Evolutionary conservation across 2,329 filamentous ascomycete genomes (phyloP), one percentile per base, ranked within the genome.

Genomic region (Colletotrichum plurivorum): DNA sequence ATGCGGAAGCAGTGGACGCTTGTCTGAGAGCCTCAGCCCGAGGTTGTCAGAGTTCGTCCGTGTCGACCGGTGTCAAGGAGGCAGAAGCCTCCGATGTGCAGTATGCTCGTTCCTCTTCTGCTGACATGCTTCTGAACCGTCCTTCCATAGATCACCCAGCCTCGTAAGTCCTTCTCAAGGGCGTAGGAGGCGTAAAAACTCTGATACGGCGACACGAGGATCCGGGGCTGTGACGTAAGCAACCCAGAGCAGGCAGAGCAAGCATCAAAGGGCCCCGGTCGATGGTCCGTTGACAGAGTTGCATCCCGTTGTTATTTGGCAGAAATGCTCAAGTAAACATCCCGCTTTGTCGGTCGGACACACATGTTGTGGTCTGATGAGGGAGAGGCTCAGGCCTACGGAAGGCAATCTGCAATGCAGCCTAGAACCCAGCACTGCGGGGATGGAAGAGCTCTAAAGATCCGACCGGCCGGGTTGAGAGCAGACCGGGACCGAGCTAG

Each of bases 171-270:
- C 13, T 27, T 46, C n/a, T 20, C 15, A 51, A 7, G 22, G 45
- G 16, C 45, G 18, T 20, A 9, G 9, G 45, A 25, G 22, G 31
- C 31, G 8, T 36, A 36, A 20, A 49, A 20, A 10, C 9, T 12
- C 18, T 39, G 27, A 48, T 58, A 61, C 39, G 65, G 64, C 45
- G 60, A 64, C 53, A 56, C 12, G 36, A 67, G 41, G 60, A 67
- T 49, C 46, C 31, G 41, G 46, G 22, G 20, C 45, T 18, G 53
- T 25, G 22, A 16, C 15, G 51, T 49, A 51, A 63, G 20, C 27
- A 43, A 41, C 43, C 22, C 20, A 27, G 25, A 10, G 31, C 31
- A 10, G 45, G 55, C 41, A 25, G 63, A 46, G 46, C 53, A 48
- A 56, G 45, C 60, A 36, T 57, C 27, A 64, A 22, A 25, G 46